These are phyloP conservation scores for Nitzschia putrida DNA, from an alignment of 108 stramenopile species.

Conservation along the genomic window DNA sequence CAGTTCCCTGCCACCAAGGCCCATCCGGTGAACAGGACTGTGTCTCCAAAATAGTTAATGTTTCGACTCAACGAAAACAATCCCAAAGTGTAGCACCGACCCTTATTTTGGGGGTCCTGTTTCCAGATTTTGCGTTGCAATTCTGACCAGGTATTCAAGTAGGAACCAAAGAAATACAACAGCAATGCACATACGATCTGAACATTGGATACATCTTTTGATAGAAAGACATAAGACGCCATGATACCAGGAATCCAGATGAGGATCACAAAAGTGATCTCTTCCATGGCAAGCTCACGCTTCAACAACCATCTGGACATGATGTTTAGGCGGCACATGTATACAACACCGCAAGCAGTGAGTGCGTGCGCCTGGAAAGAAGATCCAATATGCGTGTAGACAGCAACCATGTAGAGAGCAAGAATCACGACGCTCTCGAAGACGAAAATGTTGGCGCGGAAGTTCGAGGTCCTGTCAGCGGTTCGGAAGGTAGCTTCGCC, in stretches of 20 bases:
- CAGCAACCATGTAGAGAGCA: not conserved
- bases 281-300: slow-evolving; percentile 20
- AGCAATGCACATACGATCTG: not conserved
- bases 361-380: slow-evolving; percentile 6
- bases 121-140: slow-evolving; percentile 19
- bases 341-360: slow-evolving; percentile 3
- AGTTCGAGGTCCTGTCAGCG: slow-evolving; percentile 1
- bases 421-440: slow-evolving; percentile 3
- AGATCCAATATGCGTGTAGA: not conserved
- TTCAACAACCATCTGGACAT: slow-evolving; percentile 15
- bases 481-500: slow-evolving; percentile 5
- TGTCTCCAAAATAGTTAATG: slow-evolving; percentile 32
- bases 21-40: slow-evolving; percentile 18
- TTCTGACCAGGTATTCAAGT: slow-evolving; percentile 19
- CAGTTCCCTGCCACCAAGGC: slow-evolving; percentile 9
- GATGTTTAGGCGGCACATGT: slow-evolving; percentile 13
- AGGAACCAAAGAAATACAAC: slow-evolving; percentile 15
- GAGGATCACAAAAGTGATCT: slow-evolving; percentile 16
- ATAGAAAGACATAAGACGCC: slow-evolving; percentile 3
- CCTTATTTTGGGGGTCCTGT: slow-evolving; percentile 7
- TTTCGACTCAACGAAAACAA: slow-evolving; percentile 25
- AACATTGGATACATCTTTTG: not conserved
- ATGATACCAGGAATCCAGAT: slow-evolving; percentile 19
- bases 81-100: slow-evolving; percentile 23
- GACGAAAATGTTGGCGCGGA: slow-evolving; percentile 4